Base-by-base conservation (phyloP, 1,284 basidiomycete genomes). In the Neotropicomus parvogracilis region DNA sequence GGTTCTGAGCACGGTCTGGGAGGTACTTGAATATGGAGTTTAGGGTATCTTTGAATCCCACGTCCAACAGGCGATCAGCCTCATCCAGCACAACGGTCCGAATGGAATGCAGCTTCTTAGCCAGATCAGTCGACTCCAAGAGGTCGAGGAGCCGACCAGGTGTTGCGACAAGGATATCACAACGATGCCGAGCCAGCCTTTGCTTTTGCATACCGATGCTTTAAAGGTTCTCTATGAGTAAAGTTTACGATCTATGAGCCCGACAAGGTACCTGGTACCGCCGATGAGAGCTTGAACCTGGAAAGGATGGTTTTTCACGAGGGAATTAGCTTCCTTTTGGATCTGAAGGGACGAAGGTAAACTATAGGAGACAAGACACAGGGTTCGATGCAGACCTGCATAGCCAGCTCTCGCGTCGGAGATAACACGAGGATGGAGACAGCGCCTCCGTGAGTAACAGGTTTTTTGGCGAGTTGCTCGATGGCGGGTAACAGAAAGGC, bases 401-500 rank as follows among this genome's bases (percentile, higher is more conserved):
- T 72, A 0, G 91, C 91, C 13, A 97, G 72, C 64, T 97, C 93
- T 53, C 93, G 82, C 0, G 94, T 97, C 0, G 93, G 93, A 17
- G 90, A 84, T 9, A 97, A 71, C 27, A 97, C 80, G 17, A 97
- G 79, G 31, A 75, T 65, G 1, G 71, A 72, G 10, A 72, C 65
- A 1, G 60, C 44, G 4, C 57, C 49, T 3, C 24, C 36, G 14
- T 46, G 59, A 16, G 63, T 34, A 9, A 47, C 36, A 12, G 53
- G 39, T 32, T 53, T 63, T 54, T 68, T 62, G 24, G 60, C 55
- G 9, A 95, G 77, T n/a, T 81, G 79, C 55, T 93, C 87, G 13
- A 95, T 77, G 6, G 94, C 77, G 4, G 93, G 93, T 4, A 95
- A 77, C 53, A 95, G 78, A 68, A 95, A 97, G 7, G 91, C 92